These are phyloP conservation scores for Globisporangium sylvaticum DNA, from an alignment of 352 stramenopile genomes.

Conservation along the genomic window DNA sequence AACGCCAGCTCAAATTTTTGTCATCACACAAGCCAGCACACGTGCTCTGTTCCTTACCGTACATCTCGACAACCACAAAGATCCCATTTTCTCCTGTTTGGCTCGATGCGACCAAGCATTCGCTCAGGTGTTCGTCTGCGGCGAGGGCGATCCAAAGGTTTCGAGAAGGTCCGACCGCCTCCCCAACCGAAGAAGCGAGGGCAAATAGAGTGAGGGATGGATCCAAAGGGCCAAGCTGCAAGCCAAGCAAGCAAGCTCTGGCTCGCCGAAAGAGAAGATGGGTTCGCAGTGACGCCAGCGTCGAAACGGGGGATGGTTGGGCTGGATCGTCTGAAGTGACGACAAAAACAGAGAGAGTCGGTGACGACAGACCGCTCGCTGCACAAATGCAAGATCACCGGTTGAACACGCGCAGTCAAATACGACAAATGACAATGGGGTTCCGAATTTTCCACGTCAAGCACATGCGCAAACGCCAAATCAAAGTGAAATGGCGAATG, in stretches of 20 bases:
- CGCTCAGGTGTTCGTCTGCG: not conserved
- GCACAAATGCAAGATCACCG: not conserved
- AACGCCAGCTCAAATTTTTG: not conserved
- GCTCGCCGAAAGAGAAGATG: not conserved
- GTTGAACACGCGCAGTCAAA: not conserved
- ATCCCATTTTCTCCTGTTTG: not conserved
- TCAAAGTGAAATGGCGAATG: not conserved
- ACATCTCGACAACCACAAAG: not conserved
- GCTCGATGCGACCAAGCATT: not conserved
- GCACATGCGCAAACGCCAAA: not conserved
- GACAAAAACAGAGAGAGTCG: not conserved
- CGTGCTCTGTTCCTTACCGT: too few species aligned
- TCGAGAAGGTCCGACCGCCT: not conserved
- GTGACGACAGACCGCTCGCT: not conserved
- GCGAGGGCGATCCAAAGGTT: not conserved
- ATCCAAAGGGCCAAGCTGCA: not conserved
- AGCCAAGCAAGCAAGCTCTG: not conserved
- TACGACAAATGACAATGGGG: too few species aligned
- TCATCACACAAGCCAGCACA: not conserved
- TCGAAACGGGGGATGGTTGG: not conserved
- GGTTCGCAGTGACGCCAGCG: not conserved
- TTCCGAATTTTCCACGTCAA: not conserved
- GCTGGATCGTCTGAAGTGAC: slow-evolving; percentile 1
- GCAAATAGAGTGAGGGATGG: not conserved
- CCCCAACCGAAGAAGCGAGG: not conserved